A percentile compares a stretch with the other conserved stretches of the same genome.
Conservation (phyloP, 1,284 basidiomycete species). For the Moesziomyces sp. region DNA sequence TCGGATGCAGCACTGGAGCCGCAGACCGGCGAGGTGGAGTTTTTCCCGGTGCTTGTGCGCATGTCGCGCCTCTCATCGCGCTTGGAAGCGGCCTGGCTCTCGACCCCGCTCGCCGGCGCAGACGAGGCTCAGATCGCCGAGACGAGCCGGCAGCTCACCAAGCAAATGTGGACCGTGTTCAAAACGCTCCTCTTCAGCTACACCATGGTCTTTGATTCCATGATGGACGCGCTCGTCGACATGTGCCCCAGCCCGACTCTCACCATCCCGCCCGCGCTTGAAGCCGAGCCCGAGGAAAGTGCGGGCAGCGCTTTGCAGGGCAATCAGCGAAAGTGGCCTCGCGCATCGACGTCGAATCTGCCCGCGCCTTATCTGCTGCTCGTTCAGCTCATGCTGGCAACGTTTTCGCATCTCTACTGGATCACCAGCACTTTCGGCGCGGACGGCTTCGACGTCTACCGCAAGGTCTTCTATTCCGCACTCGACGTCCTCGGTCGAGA, state of each 20-base stretch:
- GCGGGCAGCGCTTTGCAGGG: constrained; percentile 5
- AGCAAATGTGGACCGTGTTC: constrained; percentile 58
- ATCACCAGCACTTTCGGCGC: constrained; percentile 61
- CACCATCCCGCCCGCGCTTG: constrained; percentile 30
- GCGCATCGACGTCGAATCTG: constrained; percentile 53
- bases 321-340: constrained; percentile 30
- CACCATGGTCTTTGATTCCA: constrained; percentile 65
- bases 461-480: constrained; percentile 62
- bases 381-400: constrained; percentile 47
- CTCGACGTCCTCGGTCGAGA: constrained; percentile 64
- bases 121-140: constrained; percentile 39
- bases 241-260: constrained; percentile 61
- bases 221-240: constrained; percentile 61
- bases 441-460: constrained; percentile 63
- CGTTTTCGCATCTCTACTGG: constrained; percentile 59
- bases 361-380: constrained; percentile 52
- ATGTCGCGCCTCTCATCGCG: constrained; percentile 43
- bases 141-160: constrained; percentile 28
- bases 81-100: constrained; percentile 38
- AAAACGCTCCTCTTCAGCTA: constrained; percentile 63
- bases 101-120: constrained; percentile 35
- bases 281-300: constrained; percentile 5
- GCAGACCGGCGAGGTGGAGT: constrained; percentile 13
- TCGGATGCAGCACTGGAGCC: constrained; percentile 16
- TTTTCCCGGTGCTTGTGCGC: constrained; percentile 38